Evolutionary conservation across 768 basidiomycete species (phyloP).

Genomic region (Boletus rufocinnamomeus): DNA sequence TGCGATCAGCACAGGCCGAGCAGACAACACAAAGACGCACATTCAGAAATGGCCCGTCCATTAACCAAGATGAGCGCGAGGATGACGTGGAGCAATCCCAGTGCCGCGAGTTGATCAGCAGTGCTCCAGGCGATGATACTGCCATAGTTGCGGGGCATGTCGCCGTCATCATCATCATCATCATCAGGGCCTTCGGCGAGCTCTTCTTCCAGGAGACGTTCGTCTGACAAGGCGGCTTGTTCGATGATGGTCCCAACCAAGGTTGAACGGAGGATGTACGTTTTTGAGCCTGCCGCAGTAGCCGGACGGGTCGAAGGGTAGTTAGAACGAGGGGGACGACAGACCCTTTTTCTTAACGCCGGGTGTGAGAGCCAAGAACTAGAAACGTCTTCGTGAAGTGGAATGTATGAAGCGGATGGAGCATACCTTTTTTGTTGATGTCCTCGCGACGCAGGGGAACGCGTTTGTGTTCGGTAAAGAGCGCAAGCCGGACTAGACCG

Average conservation of each 20-base stretch:
- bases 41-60: slow-evolving; percentile 70
- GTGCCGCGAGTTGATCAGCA: slow-evolving; percentile 61
- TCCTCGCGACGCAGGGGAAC: slow-evolving; percentile 75
- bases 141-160: slow-evolving; percentile 56
- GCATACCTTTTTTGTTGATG: slow-evolving; percentile 76
- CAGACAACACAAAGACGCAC: slow-evolving; percentile 41
- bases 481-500: slow-evolving; percentile 75
- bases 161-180: slow-evolving; percentile 50
- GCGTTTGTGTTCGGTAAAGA: slow-evolving; percentile 78
- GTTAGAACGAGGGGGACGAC: background rate
- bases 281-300: slow-evolving; percentile 63
- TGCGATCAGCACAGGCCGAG: background rate
- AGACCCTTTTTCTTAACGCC: slow-evolving; percentile 70
- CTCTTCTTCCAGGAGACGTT: slow-evolving; percentile 46
- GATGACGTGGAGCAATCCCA: slow-evolving; percentile 80
- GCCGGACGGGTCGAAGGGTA: slow-evolving; percentile 28
- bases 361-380: slow-evolving; percentile 50
- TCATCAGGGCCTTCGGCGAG: slow-evolving; percentile 50
- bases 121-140: slow-evolving; percentile 74
- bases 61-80: slow-evolving; percentile 83
- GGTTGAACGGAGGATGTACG: slow-evolving; percentile 79
- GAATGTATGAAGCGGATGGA: background rate
- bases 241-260: slow-evolving; percentile 66
- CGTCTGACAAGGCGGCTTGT: slow-evolving; percentile 53
- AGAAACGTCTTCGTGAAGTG: background rate